These are phyloP conservation scores for Cornus kousa DNA, from an alignment of 148 eudicot genomes.

Conservation along the genomic window DNA sequence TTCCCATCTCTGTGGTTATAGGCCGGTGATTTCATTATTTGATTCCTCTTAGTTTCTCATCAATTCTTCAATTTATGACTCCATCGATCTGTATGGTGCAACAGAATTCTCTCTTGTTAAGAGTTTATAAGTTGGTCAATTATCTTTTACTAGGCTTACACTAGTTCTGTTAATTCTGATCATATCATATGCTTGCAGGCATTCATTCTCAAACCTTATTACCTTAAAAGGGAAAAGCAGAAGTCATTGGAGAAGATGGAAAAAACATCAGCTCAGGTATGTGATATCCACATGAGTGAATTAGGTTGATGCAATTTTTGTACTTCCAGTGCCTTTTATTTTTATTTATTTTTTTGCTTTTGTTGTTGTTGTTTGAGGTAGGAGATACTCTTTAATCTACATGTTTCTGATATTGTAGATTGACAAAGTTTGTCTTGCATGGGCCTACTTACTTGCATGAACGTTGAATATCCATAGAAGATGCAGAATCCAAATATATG, in stretches of 20 bases:
- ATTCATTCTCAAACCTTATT: constrained; percentile 77
- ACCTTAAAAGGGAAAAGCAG: constrained; percentile 73
- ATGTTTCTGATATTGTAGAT: no score
- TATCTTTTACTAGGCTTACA: background rate
- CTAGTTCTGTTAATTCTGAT: background rate
- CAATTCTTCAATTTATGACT: background rate
- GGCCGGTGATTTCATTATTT: background rate
- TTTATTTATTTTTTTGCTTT: background rate
- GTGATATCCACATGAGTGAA: background rate
- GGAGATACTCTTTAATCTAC: no score
- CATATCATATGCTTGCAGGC: constrained; percentile 46
- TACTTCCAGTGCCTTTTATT: no score
- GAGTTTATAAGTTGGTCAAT: background rate
- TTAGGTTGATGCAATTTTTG: no score
- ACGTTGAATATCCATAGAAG: no score
- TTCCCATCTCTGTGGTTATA: background rate
- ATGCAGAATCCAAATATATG: no score
- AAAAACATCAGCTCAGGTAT: constrained; percentile 77
- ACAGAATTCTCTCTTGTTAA: background rate
- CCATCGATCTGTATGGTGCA: background rate
- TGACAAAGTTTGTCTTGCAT: background rate
- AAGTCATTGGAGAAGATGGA: constrained; percentile 66
- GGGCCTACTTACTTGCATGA: background rate
- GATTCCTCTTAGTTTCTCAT: background rate
- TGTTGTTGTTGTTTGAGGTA: background rate